phyloP scores from a whole-genome alignment of 352 stramenopile species.

The Phytopythium ostracodes region DNA sequence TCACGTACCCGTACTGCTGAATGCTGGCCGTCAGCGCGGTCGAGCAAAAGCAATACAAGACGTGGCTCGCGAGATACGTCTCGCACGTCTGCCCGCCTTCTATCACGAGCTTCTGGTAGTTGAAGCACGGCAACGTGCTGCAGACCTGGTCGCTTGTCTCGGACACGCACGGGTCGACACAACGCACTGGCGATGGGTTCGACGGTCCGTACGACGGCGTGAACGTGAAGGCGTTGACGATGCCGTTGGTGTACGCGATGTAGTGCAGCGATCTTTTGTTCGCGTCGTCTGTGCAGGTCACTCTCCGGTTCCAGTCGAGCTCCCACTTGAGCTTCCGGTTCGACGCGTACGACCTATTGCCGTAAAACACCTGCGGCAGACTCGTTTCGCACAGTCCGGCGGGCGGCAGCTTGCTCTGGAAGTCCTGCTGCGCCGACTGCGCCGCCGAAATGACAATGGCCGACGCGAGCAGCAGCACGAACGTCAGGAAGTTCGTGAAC shows the following conservation, averaged over 20 bases:
- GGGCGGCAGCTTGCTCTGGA: constrained; percentile 63
- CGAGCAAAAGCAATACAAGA: constrained; percentile 75
- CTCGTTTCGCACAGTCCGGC: constrained; percentile 51
- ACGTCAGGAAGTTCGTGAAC: constrained; percentile 70
- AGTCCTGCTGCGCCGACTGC: constrained; percentile 62
- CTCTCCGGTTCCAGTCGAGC: constrained; percentile 52
- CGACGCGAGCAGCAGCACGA: constrained; percentile 63
- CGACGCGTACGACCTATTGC: constrained; percentile 16
- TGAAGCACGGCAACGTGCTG: constrained; percentile 64
- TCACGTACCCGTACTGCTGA: constrained; percentile 32
- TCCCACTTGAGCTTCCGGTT: constrained; percentile 24
- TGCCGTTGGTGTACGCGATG: constrained; percentile 55
- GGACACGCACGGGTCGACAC: constrained; percentile 54
- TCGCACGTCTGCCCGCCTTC: constrained; percentile 40
- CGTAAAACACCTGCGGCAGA: constrained; percentile 62
- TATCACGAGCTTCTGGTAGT: constrained; percentile 22
- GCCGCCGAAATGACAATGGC: constrained; percentile 70
- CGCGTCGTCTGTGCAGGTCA: constrained; percentile 23
- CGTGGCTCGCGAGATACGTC: constrained; percentile 53
- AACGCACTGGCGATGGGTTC: constrained; percentile 15
- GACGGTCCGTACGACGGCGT: neutral
- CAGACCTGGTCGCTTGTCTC: constrained; percentile 47
- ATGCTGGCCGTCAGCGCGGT: constrained; percentile 45
- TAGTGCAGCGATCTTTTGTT: constrained; percentile 32
- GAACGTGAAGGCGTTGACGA: constrained; percentile 1